Conservation (phyloP, 106 monocot genomes). For the Dendrobium catenatum region DNA sequence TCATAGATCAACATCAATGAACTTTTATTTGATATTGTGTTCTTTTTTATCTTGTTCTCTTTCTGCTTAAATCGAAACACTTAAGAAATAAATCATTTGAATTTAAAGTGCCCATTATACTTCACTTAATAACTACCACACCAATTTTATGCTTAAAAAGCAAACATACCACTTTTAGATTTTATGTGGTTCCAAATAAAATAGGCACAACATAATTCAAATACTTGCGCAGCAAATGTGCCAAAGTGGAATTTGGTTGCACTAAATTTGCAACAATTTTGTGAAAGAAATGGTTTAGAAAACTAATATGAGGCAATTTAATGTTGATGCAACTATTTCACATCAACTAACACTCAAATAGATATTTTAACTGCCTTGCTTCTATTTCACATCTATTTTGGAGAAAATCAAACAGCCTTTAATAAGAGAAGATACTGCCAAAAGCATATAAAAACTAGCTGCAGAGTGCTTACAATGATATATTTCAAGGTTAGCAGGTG, state of each 20-base stretch:
- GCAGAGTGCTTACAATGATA: neutral
- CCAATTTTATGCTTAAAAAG: neutral
- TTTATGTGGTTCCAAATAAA: neutral
- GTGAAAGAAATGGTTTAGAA: neutral
- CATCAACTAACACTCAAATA: neutral
- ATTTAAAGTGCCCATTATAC: neutral
- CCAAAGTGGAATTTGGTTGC: neutral
- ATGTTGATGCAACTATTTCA: neutral
- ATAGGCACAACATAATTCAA: neutral
- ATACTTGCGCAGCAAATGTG: neutral
- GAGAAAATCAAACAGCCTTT: neutral
- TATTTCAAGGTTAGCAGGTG: neutral
- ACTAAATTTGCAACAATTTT: neutral
- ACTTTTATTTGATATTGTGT: neutral
- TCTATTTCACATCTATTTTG: neutral
- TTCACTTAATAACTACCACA: neutral
- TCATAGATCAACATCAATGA: neutral
- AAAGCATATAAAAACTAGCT: conserved; percentile 4
- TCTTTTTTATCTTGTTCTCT: neutral
- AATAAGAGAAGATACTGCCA: neutral
- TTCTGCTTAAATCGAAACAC: neutral
- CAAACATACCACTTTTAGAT: neutral
- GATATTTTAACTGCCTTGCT: neutral
- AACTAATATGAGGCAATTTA: neutral
- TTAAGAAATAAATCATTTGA: neutral